Evolutionary conservation across 305 asterid species (phyloP), one percentile per base, ranked within the genome.

Genomic region (Fraxinus floribunda): DNA sequence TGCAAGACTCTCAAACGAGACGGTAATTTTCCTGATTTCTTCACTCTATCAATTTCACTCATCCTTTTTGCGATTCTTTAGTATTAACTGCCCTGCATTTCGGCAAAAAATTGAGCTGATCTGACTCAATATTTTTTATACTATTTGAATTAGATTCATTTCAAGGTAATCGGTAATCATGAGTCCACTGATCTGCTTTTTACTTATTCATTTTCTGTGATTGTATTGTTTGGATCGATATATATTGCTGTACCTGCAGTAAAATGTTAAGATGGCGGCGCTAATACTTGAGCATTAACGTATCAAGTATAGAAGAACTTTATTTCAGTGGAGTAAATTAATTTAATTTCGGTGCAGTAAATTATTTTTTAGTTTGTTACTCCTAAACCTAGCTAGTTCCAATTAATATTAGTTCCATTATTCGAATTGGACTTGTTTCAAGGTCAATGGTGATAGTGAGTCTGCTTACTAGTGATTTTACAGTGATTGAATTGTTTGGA

Each of bases 1-100:
- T 89, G 94, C 92, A 95, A 95, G 90, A 95, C 99, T 78, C 96
- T 92, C 57, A 95, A 95, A 87, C 93, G 99, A 84, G 99, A 95
- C 87, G 98, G 99, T 95, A 85, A 82, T 6, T 82, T 44, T 16
- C 80, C 79, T 64, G 81, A 81, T 81, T 85, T 84, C 60, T 52
- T 76, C 32, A 24, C 29, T 36, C 83, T 3, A 49, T 80, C 44
- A 15, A 52, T 71, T 78, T 24, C 24, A 10, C n/a, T 55, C 38
- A 29, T 20, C 10, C 26, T 30, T 39, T 26, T 78, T 88, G 1
- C 7, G 55, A 82, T 75, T 55, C 7, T 62, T 30, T 62, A 7
- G 32, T 24, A 22, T 22, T 22, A 18, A 20, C 71, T 62, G 29
- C 30, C 71, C 29, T 24, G 32, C 29, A 18, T 60, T 60, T 2